Base-by-base conservation (phyloP, 108 stramenopile species). In the Skeletonema tropicum region DNA sequence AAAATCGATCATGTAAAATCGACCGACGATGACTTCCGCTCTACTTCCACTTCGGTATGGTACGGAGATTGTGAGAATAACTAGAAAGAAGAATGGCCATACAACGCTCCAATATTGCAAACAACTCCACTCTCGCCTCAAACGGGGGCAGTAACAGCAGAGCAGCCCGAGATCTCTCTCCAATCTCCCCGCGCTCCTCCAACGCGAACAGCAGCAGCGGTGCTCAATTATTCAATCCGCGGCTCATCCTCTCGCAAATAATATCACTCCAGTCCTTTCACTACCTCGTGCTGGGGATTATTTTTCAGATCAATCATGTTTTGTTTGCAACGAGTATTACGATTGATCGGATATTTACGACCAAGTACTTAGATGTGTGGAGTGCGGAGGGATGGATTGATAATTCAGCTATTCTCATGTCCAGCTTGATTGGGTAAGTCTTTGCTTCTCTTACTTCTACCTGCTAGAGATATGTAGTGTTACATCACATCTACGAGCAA, bases 331-430 rank as follows among this genome's bases (percentile, higher is more conserved):
- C 80, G 23, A 69, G 80, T 21, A 74, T 92, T 7, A 90, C 94
- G 10, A 68, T 94, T 6, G 94, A 94, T 62, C 74, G 94, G 39
- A 91, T 94, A 49, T 94, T 94, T 67, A 90, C 94, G 0, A 75
- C 87, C 41, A 74, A 89, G 29, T 89, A 86, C 68, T 49, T 94
- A 25, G 72, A 79, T 57, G 57, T 94, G 19, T 92, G 90, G 90
- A 62, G 79, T 31, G 70, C 66, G 6, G 17, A 38, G 12, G 94
- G 94, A 32, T 92, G 90, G 91, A 76, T 83, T 13, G 94, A 94
- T 66, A 79, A 75, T 45, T 61, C 74, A 29, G 90, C 91, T 3
- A 67, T 94, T n/a, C 58, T 94, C 12, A 45, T 90, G 33, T 83
- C 88, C 6, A 80, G 78, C 38, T 39, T 89, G 8, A 25, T 84